Base-by-base conservation (phyloP, 1,284 basidiomycete genomes). In the Cutaneotrichosporon sp. region DNA sequence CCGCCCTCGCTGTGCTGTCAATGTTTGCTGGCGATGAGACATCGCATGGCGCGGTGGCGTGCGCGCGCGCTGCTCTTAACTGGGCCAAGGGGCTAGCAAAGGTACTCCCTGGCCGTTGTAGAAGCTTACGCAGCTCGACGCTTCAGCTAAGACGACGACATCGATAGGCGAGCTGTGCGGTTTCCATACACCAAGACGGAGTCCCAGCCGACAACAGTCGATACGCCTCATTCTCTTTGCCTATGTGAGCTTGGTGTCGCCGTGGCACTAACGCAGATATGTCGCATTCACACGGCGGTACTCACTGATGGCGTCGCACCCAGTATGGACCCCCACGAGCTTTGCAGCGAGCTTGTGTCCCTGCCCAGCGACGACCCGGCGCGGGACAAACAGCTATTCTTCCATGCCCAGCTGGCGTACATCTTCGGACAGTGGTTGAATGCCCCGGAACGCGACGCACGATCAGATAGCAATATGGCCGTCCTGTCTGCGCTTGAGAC, bases 111-210 rank as follows among this genome's bases (percentile, higher is more conserved):
- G 26, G 10, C 4, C 20, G 9, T 12, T 18, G n/a, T n/a, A 18
- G 8, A 34, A 18, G 12, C 26, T 30, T 30, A 30, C 26, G 4
- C 1, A 45, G 43, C 33, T 45, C 8, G 43, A 45, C 43, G 43
- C 43, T 7, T 45, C 43, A 1, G 15, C 26, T 2, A 17, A 17
- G 12, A 17, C 26, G 1, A 45, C 43, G 3, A 18, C 26, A n/a
- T 45, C 43, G 17, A 45, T 45, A 9, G 43, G 26, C 17, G 43
- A 45, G 30, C 43, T 45, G n/a, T 18, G 26, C 30, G 43, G 43
- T 5, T 30, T 45, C 17, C 15, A 33, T 10, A 45, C 43, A 12
- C 43, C 43, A 1, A n/a, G 43, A 3, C 43, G 43, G 5, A n/a
- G 33, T 9, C 43, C 43, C 7, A 45, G 26, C 17, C 43, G 43